phyloP scores from a whole-genome alignment of 805 yeast genomes.

The Ogataea polymorpha region DNA sequence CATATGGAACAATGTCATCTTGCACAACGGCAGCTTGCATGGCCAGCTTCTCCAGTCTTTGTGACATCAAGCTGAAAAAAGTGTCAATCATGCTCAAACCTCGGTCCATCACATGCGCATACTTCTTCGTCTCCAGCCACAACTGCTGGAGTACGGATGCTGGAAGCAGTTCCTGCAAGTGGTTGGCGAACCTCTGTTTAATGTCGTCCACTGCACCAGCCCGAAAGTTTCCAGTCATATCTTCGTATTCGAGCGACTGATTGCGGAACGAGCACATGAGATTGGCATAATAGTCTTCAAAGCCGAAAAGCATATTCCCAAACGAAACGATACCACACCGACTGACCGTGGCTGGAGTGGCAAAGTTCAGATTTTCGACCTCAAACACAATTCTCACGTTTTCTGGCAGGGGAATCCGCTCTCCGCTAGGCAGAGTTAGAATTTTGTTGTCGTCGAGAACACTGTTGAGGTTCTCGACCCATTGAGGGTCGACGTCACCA shows the following conservation, averaged over 20 bases:
- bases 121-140: conserved; percentile 25
- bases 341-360: conserved; percentile 90
- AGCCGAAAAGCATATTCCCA: conserved; percentile 32
- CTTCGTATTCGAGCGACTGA: conserved; percentile 11
- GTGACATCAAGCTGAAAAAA: conserved; percentile 38
- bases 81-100: conserved; percentile 38
- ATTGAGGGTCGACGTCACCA: conserved; percentile 89
- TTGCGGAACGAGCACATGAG: conserved; percentile 15
- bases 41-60: conserved; percentile 33
- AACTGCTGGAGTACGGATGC: conserved; percentile 19
- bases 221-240: conserved; percentile 1
- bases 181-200: conserved; percentile 1
- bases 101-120: conserved; percentile 53
- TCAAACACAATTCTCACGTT: conserved; percentile 74
- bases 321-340: conserved; percentile 89
- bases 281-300: conserved; percentile 10
- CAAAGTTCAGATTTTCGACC: conserved; percentile 57
- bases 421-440: conserved; percentile 87
- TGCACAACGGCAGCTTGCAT: conserved; percentile 22
- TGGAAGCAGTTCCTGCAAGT: conserved; percentile 12
- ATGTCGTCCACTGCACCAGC: conserved; percentile 2
- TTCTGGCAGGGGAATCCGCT: conserved; percentile 63
- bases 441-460: conserved; percentile 84
- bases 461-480: conserved; percentile 90
- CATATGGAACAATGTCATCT: conserved; percentile 31